A percentile compares a stretch with the other conserved stretches of the same genome.
Evolutionary conservation across 1,139 yeast genomes (phyloP).

Genomic region (Kurtzmaniella natalensis): DNA sequence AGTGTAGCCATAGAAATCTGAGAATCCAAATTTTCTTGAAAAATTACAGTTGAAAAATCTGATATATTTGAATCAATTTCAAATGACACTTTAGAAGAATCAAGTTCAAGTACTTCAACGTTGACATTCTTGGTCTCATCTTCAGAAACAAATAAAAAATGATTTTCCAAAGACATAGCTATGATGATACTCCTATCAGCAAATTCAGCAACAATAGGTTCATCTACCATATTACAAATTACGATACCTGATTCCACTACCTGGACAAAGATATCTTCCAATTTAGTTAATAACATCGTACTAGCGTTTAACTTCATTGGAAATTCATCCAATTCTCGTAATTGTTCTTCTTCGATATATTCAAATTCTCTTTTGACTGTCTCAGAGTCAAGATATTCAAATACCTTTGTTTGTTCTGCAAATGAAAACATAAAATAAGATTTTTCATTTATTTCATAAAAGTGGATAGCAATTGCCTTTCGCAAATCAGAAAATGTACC

Average conservation of each 20-base stretch:
- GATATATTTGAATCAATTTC: constrained; percentile 11
- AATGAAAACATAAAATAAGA: constrained; percentile 31
- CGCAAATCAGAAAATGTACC: constrained; percentile 26
- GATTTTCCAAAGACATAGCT: constrained; percentile 12
- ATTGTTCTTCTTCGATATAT: constrained; percentile 23
- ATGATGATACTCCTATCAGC: constrained; percentile 13
- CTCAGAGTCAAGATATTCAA: constrained; percentile 22
- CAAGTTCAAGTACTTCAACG: constrained; percentile 5
- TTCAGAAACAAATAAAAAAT: constrained; percentile 16
- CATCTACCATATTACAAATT: constrained; percentile 18
- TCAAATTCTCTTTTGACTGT: constrained; percentile 16
- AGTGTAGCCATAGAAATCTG: constrained; percentile 19
- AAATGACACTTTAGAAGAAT: constrained; percentile 5
- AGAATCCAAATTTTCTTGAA: constrained; percentile 4
- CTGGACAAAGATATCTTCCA: constrained; percentile 21
- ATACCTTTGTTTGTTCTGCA: constrained; percentile 34
- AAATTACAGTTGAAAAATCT: constrained; percentile 12
- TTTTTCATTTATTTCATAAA: constrained; percentile 11
- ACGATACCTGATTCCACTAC: constrained; percentile 23
- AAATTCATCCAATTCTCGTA: constrained; percentile 11
- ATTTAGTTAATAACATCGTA: constrained; percentile 12
- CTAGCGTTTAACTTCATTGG: constrained; percentile 15
- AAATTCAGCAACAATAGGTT: constrained; percentile 7
- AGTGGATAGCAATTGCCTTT: constrained; percentile 21
- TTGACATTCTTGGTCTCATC: background rate